These are phyloP conservation scores for Pestalotiopsis sp. DNA, from an alignment of 2,329 filamentous ascomycete species.

Conservation along the genomic window DNA sequence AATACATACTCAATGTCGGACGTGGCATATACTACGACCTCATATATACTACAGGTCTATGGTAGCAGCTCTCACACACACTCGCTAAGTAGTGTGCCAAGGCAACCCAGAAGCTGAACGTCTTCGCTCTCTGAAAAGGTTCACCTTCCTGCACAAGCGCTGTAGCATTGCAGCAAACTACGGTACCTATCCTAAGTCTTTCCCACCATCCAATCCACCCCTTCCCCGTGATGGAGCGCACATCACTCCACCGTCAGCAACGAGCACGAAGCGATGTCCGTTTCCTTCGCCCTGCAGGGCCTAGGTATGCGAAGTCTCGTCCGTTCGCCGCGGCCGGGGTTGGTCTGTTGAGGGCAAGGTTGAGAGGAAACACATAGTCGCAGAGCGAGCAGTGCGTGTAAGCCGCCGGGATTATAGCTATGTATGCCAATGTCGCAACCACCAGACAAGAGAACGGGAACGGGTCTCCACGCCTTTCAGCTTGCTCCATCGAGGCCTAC, in stretches of 20 bases:
- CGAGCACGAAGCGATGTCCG: constrained; percentile 23
- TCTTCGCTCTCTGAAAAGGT: background rate
- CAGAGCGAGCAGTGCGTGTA: background rate
- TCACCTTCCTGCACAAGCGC: constrained; percentile 13
- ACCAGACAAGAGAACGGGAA: background rate
- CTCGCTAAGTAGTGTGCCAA: constrained; percentile 1
- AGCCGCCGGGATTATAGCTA: background rate
- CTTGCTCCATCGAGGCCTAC: constrained; percentile 11
- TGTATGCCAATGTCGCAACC: background rate
- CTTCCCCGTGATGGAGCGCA: background rate
- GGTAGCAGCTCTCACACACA: background rate
- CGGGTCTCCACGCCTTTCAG: background rate
- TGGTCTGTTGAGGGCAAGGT: background rate
- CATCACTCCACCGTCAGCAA: background rate
- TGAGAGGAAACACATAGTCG: too few relatives aligned
- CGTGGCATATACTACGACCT: constrained; percentile 4
- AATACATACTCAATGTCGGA: background rate
- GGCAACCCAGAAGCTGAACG: background rate
- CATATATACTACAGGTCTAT: background rate
- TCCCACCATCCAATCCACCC: background rate
- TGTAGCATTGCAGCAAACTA: constrained; percentile 12
- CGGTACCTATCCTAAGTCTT: background rate
- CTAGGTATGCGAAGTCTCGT: constrained; percentile 11
- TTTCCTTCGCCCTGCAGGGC: constrained; percentile 33
- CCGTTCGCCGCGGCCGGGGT: background rate